Evolutionary conservation across 2,329 filamentous ascomycete species (phyloP).

Genomic region (Pseudocercospora cruenta): DNA sequence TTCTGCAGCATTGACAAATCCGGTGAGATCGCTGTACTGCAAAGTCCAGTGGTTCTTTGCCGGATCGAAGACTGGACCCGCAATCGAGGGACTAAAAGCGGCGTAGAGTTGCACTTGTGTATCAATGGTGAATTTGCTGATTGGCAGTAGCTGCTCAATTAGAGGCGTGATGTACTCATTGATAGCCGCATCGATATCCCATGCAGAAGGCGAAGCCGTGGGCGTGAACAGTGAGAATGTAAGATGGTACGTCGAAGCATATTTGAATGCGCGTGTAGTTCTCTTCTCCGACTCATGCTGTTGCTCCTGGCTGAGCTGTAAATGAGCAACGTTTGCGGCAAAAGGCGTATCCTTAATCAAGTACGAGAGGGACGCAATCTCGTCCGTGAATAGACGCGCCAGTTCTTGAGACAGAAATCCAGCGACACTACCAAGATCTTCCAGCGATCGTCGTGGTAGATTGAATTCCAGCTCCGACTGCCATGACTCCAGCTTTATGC

Average conservation of each 20-base stretch:
- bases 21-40: slow-evolving; percentile 82
- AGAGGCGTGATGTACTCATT: slow-evolving; percentile 80
- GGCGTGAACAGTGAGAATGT: slow-evolving; percentile 94
- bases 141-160: slow-evolving; percentile 74
- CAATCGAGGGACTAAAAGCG: slow-evolving; percentile 64
- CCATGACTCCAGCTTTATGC: slow-evolving; percentile 69
- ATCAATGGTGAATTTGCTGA: slow-evolving; percentile 94
- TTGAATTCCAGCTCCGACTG: slow-evolving; percentile 74
- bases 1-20: slow-evolving; percentile 96
- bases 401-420: slow-evolving; percentile 79
- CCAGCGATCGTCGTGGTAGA: slow-evolving; percentile 69
- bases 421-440: slow-evolving; percentile 69
- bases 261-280: slow-evolving; percentile 83
- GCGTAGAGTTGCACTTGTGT: slow-evolving; percentile 96
- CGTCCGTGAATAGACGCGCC: slow-evolving; percentile 78
- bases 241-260: slow-evolving; percentile 90
- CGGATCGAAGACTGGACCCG: slow-evolving; percentile 59
- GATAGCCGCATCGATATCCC: slow-evolving; percentile 86
- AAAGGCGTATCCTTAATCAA: slow-evolving; percentile 36
- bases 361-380: slow-evolving; percentile 74
- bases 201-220: slow-evolving; percentile 75
- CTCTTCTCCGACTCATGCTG: slow-evolving; percentile 62
- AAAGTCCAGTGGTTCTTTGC: slow-evolving; percentile 66
- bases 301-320: slow-evolving; percentile 36
- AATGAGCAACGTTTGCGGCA: slow-evolving; percentile 27